Evolutionary conservation across 164 flowering plant species (phyloP).

Genomic region (Vitis vinifera): ASM3070453v1 NC_081812.1:20422501-20423000

Average conservation of each 20-base stretch:
- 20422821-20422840: conserved; percentile 96
- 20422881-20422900: too few species aligned
- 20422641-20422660: background rate
- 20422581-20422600: conserved; percentile 56
- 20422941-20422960: background rate
- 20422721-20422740: conserved; percentile 91
- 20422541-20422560: conserved; percentile 91
- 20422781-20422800: conserved; percentile 99
- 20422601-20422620: background rate
- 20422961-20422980: background rate
- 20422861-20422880: conserved; percentile 58
- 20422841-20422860: conserved; percentile 99
- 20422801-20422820: conserved; percentile 98
- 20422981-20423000: background rate
- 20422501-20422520: conserved; percentile 98
- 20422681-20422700: conserved; percentile 90
- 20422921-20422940: background rate
- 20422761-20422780: conserved; percentile 99
- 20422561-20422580: conserved; percentile 97
- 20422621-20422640: background rate
- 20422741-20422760: conserved; percentile 92
- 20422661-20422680: conserved; percentile 94
- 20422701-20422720: conserved; percentile 88
- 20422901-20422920: too few species aligned
- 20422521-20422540: conserved; percentile 86